Evolutionary conservation across 208 protist genomes (phyloP).

Genomic region (Leptomonas pyrrhocoris): DNA sequence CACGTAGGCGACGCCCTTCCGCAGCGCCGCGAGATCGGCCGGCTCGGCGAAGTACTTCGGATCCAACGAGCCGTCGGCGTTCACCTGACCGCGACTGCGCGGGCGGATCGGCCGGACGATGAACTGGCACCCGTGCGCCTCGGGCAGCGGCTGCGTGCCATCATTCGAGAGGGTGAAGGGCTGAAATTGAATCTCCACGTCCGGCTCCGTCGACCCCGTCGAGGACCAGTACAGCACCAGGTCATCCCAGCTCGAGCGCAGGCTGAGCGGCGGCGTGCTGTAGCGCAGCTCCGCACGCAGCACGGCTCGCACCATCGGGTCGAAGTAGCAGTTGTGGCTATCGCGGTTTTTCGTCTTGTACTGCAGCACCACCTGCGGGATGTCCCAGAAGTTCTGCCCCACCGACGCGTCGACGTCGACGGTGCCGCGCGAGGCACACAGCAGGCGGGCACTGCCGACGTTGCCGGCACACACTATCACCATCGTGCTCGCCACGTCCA

Average conservation of each 20-base stretch:
- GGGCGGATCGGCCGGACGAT: conserved; percentile 65
- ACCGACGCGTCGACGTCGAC: conserved; percentile 43
- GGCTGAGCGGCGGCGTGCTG: conserved; percentile 39
- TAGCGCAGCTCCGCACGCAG: conserved; percentile 44
- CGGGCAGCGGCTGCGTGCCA: conserved; percentile 50
- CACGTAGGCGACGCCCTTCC: conserved; percentile 58
- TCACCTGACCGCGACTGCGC: conserved; percentile 63
- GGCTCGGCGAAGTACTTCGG: conserved; percentile 68
- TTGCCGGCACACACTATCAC: conserved; percentile 70
- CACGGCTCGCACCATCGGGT: conserved; percentile 58
- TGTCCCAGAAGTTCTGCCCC: conserved; percentile 76
- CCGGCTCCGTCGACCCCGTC: conserved; percentile 44
- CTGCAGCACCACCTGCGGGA: conserved; percentile 81
- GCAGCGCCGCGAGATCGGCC: conserved; percentile 50
- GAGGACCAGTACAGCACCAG: conserved; percentile 73
- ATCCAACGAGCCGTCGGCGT: conserved; percentile 58
- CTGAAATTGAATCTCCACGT: conserved; percentile 80
- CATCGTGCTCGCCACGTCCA: conserved; percentile 48
- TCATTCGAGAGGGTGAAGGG: conserved; percentile 85
- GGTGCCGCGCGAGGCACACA: conserved; percentile 53
- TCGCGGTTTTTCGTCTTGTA: conserved; percentile 61
- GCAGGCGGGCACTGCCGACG: conserved; percentile 62
- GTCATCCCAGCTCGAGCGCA: conserved; percentile 82
- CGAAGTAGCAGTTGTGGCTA: conserved; percentile 79
- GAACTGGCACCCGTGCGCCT: conserved; percentile 80